Conservation (phyloP, 352 stramenopile genomes). For the Peronospora destructor region DNA sequence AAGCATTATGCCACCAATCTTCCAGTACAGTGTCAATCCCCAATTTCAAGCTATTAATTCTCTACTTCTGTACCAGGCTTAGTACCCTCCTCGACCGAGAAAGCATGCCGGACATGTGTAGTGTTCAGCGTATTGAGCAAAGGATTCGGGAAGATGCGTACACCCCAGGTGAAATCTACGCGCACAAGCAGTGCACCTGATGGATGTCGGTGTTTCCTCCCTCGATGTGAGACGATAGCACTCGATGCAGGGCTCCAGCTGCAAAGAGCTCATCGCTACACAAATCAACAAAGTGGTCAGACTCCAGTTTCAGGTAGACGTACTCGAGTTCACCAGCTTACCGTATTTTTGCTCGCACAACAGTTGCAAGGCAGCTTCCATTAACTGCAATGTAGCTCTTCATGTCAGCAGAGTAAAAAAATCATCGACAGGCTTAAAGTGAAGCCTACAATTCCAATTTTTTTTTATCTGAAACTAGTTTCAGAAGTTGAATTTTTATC, state of each 20-base stretch:
- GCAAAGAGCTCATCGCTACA: slow-evolving; percentile 3
- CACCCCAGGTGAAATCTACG: slow-evolving; percentile 48
- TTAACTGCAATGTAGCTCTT: slow-evolving; percentile 17
- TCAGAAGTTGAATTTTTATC: too few species aligned
- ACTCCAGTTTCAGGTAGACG: background rate
- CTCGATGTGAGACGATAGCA: slow-evolving; percentile 32
- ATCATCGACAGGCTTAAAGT: too few species aligned
- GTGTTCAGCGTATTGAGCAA: slow-evolving; percentile 45
- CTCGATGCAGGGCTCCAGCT: slow-evolving; percentile 32
- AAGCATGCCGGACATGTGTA: slow-evolving; percentile 67
- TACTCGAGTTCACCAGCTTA: slow-evolving; percentile 4
- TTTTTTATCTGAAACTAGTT: too few species aligned
- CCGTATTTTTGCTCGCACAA: slow-evolving; percentile 33
- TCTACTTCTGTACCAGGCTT: background rate
- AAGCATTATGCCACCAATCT: slow-evolving; percentile 1
- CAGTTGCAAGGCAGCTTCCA: slow-evolving; percentile 34
- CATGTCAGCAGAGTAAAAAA: too few species aligned
- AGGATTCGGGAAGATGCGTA: slow-evolving; percentile 47
- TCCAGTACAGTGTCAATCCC: background rate
- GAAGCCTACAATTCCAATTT: too few species aligned
- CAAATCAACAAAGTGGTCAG: background rate
- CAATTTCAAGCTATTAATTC: background rate
- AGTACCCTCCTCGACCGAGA: slow-evolving; percentile 33
- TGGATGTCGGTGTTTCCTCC: slow-evolving; percentile 28
- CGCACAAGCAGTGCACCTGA: slow-evolving; percentile 43